Evolutionary conservation across 2,329 filamentous ascomycete species (phyloP), one percentile per base, ranked within the genome.

Genomic region (Diaporthe eres): DNA sequence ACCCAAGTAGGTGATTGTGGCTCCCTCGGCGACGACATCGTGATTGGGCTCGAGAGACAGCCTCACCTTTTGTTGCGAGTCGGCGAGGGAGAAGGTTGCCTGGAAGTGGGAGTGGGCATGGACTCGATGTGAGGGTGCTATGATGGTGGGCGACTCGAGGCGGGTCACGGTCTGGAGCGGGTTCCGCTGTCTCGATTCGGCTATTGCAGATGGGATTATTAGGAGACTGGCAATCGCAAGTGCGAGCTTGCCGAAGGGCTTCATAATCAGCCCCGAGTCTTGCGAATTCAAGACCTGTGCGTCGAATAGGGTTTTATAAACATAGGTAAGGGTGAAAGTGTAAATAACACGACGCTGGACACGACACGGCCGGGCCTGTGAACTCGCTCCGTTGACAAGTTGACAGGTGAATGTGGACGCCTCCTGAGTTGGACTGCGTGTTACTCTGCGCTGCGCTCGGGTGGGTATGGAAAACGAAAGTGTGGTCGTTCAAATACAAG

Each of bases 21-120:
- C 94, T 80, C 93, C 92, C 22, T 95, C 90, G 73, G 93, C 90
- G 61, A 99, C 88, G 75, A 98, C 92, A 84, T 98, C 95, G 86
- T 98, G 92, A 83, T 98, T 98, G 5, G 97, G 97, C 82, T 97
- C 92, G 67, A 99, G 89, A 74, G 91, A 90, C 71, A 99, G 89
- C 78, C 95, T 94, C 80, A 98, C 88, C 79, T 92, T 90, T 78
- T 95, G 90, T 76, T 89, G 86, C 72, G 90, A 88, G 76, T 90
- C 87, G 81, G 94, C 92, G 49, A 98, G 86, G 75, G 91, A 88
- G 83, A 99, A 98, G 42, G 91, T 92, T 77, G 99, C 87, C 80
- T 98, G 94, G 84, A 99, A 99, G 31, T 91, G 87, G 19, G 95
- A 96, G 74, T 94, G 87, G 67, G 95, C 92, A 82, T 97, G 93